Conservation (phyloP, 345 rosid species). For the Toxicodendron radicans region DNA sequence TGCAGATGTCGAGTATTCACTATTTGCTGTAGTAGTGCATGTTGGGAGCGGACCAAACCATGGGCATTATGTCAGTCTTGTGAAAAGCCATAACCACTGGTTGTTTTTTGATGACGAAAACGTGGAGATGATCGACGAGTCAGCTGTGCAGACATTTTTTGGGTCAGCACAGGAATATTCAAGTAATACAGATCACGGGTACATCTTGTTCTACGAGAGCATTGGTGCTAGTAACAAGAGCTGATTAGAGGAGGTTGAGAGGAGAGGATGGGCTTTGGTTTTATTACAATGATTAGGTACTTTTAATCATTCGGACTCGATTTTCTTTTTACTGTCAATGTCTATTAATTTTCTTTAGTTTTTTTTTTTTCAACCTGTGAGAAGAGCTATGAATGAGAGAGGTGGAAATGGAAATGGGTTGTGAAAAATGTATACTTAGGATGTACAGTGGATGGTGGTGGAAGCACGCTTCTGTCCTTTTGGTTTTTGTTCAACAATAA, state of each 20-base stretch:
- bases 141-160: conserved; percentile 96
- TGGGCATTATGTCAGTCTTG: conserved; percentile 95
- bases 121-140: conserved; percentile 97
- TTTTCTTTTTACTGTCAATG: conserved; percentile 20
- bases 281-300: conserved; percentile 36
- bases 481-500: conserved; percentile 33
- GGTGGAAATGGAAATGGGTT: conserved; percentile 22
- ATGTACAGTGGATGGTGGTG: conserved; percentile 65
- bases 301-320: conserved; percentile 39
- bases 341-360: conserved; percentile 20
- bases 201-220: conserved; percentile 96
- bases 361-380: conserved; percentile 30
- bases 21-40: conserved; percentile 96
- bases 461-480: conserved; percentile 34
- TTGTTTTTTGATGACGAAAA: conserved; percentile 95
- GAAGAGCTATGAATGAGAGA: conserved; percentile 33
- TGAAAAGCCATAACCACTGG: conserved; percentile 99
- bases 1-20: conserved; percentile 84
- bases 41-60: conserved; percentile 99
- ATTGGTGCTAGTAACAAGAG: conserved; percentile 52
- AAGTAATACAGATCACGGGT: conserved; percentile 95
- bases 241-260: conserved; percentile 30
- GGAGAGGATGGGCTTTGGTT: not conserved
- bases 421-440: conserved; percentile 47
- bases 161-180: conserved; percentile 98